Evolutionary conservation across 129 eudicot genomes (phyloP), one percentile per base, ranked within the genome.

Genomic region (Pseudognaphalium luteoalbum): DNA sequence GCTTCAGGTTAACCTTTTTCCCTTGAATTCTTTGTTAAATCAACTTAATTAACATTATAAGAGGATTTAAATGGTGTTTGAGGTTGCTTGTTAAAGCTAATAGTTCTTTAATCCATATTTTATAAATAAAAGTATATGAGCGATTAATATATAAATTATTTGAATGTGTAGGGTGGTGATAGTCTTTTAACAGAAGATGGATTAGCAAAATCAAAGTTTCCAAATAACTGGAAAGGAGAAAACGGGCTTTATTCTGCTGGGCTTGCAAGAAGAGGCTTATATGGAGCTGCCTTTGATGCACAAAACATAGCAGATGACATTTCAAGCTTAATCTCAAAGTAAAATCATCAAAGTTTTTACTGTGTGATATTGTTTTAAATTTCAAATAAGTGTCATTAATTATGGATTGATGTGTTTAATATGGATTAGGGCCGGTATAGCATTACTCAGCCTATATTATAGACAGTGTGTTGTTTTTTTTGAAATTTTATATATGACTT

Each of bases 141-240:
- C 1, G 28, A 25, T 25, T 25, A 25, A 25, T 25, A 25, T 25
- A 25, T 25, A 25, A 25, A 25, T 17, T 37, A 3, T 21, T 34
- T 0, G 47, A 47, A 52, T 33, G 14, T 29, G 58, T 81, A 90
- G 98, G 95, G 92, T 32, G 88, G 80, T 73, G 81, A 90, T 67
- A 56, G 77, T 37, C 83, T 90, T 34, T 59, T 93, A 17, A 81
- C 83, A 29, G 86, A 88, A 35, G 96, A 93, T 57, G 98, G 98
- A 68, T 44, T 93, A 21, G 75, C 98, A 66, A 88, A 87, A 68
- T 87, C 81, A 17, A 29, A 12, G 33, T 82, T 14, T 61, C 97
- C 98, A 59, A 76, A 90, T 74, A 87, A 88, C 11, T 93, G 97
- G 97, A 93, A 90, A 82, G 98, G 98, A 7, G 76, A 76, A 68